Evolutionary conservation across 2,329 filamentous ascomycete genomes (phyloP).

Genomic region (Dothideomycetes sp.): DNA sequence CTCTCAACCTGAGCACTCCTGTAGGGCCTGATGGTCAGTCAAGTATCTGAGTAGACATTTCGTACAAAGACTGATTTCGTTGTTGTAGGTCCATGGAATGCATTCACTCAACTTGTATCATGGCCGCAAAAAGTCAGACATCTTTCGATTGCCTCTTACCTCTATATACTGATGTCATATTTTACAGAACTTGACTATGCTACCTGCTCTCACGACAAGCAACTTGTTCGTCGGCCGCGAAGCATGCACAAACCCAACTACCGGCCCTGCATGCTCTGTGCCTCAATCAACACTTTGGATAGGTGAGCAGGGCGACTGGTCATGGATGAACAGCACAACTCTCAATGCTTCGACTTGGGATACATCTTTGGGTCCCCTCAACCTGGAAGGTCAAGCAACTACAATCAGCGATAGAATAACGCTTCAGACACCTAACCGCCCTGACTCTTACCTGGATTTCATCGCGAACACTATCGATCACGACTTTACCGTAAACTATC

Average conservation of each 20-base stretch:
- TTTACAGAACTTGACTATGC: conserved; percentile 1
- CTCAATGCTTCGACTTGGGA: conserved; percentile 3
- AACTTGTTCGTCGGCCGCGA: neutral
- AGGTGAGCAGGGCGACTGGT: neutral
- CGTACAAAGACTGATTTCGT: neutral
- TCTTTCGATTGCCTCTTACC: too few species aligned
- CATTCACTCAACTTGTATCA: neutral
- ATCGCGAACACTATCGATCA: neutral
- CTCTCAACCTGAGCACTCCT: neutral
- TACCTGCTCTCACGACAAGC: conserved; percentile 1
- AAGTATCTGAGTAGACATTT: neutral
- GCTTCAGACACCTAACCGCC: neutral
- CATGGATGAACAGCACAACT: conserved; percentile 1
- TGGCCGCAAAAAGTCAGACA: conserved; percentile 1
- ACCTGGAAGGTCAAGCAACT: conserved; percentile 1
- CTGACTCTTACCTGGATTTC: conserved; percentile 1
- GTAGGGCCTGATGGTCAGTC: conserved; percentile 7
- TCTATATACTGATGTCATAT: neutral
- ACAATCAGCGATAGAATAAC: conserved; percentile 8
- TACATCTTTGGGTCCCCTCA: neutral
- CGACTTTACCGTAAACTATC: neutral
- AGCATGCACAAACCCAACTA: neutral
- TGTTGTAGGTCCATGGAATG: conserved; percentile 1
- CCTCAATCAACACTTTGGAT: neutral
- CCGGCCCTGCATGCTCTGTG: conserved; percentile 1